These are phyloP conservation scores for Jamesozyma hellenica DNA, from an alignment of 805 yeast genomes.

Conservation along the genomic window DNA sequence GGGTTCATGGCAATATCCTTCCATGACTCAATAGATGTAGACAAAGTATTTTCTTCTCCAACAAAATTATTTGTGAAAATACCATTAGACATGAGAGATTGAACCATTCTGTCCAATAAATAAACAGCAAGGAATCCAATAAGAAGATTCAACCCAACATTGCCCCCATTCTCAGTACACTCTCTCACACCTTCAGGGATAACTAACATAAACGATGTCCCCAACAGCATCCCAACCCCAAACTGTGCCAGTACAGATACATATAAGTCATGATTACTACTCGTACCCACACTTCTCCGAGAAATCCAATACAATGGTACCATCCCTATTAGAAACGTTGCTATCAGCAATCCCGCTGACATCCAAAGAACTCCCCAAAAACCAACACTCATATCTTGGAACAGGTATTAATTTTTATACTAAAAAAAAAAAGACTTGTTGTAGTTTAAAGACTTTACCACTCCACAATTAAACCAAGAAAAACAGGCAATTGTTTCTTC, in stretches of 20 bases:
- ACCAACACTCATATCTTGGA: slow-evolving; percentile 5
- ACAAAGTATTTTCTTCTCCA: neutral
- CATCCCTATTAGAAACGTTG: slow-evolving; percentile 22
- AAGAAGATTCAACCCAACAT: slow-evolving; percentile 39
- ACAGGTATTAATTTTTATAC: no score
- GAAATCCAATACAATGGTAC: slow-evolving; percentile 1
- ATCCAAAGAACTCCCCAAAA: slow-evolving; percentile 6
- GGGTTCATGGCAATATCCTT: slow-evolving; percentile 17
- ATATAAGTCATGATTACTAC: slow-evolving; percentile 4
- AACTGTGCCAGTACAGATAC: slow-evolving; percentile 36
- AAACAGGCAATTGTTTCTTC: no score
- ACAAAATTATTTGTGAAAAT: slow-evolving; percentile 4
- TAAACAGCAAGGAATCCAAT: slow-evolving; percentile 43
- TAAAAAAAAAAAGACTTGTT: no score
- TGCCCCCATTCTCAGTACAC: slow-evolving; percentile 26
- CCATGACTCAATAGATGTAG: slow-evolving; percentile 7
- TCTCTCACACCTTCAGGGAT: slow-evolving; percentile 49
- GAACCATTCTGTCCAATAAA: slow-evolving; percentile 33
- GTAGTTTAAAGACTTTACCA: no score
- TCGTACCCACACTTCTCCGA: neutral
- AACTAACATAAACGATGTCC: slow-evolving; percentile 44
- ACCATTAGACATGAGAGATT: no score
- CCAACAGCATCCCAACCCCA: slow-evolving; percentile 46
- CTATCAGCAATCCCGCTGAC: slow-evolving; percentile 13
- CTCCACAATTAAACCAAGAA: no score